Evolutionary conservation across 495 filamentous ascomycete genomes (phyloP).

Genomic region (Astrothelium subdiscretum): DNA sequence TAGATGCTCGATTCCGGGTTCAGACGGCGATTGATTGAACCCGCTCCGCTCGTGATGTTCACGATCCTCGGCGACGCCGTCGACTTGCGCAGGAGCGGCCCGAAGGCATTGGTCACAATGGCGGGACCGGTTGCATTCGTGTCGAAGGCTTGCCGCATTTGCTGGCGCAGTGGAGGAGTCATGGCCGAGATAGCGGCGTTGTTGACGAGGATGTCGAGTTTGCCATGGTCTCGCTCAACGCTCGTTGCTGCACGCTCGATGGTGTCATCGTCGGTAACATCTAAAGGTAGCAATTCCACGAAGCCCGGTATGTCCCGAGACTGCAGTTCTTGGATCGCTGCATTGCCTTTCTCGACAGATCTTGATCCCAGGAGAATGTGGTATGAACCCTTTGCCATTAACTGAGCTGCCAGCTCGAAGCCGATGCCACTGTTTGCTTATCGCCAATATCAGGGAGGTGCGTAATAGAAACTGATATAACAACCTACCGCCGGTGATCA

Average conservation of each 20-base stretch:
- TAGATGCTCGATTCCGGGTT: slow-evolving; percentile 21
- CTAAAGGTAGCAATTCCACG: slow-evolving; percentile 6
- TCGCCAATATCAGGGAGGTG: too few species aligned
- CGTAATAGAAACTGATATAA: too few species aligned
- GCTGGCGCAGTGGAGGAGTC: slow-evolving; percentile 17
- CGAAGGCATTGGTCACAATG: slow-evolving; percentile 29
- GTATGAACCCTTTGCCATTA: background rate
- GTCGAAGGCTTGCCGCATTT: slow-evolving; percentile 22
- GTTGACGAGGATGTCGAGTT: slow-evolving; percentile 27
- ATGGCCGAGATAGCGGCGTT: slow-evolving; percentile 27
- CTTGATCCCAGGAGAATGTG: slow-evolving; percentile 7
- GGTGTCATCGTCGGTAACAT: slow-evolving; percentile 6
- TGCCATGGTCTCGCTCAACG: slow-evolving; percentile 11
- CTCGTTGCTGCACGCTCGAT: background rate
- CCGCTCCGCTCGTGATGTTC: slow-evolving; percentile 29
- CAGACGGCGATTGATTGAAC: slow-evolving; percentile 18
- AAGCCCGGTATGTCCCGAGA: background rate
- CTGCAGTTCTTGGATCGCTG: slow-evolving; percentile 1
- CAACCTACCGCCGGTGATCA: too few species aligned
- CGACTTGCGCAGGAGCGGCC: slow-evolving; percentile 31
- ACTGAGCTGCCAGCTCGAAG: background rate
- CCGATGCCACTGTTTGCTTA: slow-evolving; percentile 6
- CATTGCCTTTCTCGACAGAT: slow-evolving; percentile 6
- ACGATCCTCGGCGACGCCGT: slow-evolving; percentile 25
- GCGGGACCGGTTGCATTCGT: slow-evolving; percentile 31